Evolutionary conservation across 1,284 basidiomycete species (phyloP), one percentile per base, ranked within the genome.

Genomic region (Trichosporon sp.): DNA sequence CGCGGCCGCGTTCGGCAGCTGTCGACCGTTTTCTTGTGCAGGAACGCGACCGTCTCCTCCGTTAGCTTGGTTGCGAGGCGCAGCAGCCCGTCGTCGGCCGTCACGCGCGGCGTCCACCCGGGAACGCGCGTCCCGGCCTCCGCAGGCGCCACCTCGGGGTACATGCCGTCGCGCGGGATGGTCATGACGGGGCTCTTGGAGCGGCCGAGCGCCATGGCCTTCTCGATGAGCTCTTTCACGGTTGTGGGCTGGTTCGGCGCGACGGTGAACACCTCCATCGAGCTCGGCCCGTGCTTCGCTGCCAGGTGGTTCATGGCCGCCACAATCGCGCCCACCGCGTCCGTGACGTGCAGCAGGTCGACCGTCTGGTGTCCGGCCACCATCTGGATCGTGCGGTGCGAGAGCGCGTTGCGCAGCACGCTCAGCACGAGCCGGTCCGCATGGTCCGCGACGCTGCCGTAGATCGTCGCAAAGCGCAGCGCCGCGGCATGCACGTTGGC

Each of bases 331-430:
- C 76, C 65, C 21, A 78, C 69, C 8, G 73, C 75, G 56, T 79
- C 78, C 38, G 75, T 74, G 15, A 78, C 75, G 68, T 75, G 73
- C 21, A 79, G 72, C 71, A 78, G 75, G 66, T 74, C 71, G 56
- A 75, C 75, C 32, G 77, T 70, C 64, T 78, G 77, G 44, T 77
- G 72, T 4, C 78, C 77, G 6, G 75, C 77, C n/a, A 76, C 74
- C 23, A 78, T 76, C 68, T 80, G 78, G 34, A 80, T 75, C 0
- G 74, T 68, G 23, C 74, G 74, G 67, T 78, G 73, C 1, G 76
- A 66, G 11, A 80, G 63, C 2, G 76, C 77, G 32, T 75, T 75
- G 13, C 66, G 72, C 35, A 77, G 68, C 51, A 80, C 74, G 13
- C 72, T 68, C 0, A 77, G 78, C 23, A 77, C 72, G 25, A 79